Base-by-base conservation (phyloP, 805 yeast species). In the Teunomyces lycoperdinae region DNA sequence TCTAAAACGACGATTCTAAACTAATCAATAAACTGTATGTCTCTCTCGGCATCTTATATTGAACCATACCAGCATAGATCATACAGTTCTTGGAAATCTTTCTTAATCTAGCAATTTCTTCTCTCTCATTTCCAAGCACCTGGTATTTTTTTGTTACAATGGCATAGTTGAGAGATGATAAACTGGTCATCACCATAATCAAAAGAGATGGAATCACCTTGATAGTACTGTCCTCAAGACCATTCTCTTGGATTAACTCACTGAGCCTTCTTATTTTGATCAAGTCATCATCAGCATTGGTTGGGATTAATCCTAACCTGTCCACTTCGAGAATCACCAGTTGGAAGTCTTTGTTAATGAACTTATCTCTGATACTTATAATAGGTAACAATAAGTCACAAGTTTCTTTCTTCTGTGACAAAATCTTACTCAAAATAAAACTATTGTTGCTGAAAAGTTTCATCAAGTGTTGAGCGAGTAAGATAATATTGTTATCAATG, bases 41-140 rank as follows among this genome's bases (percentile, higher is more conserved):
- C 57, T 89, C 96, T 49, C 85, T 68, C 7, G 97, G 96, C 95
- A 91, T 89, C 63, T 86, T 84, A 67, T 87, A 90, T 68, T 89
- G 96, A 32, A 91, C 85, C 84, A 92, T 86, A 51, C 97, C 98
- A 5, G 97, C 96, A 64, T 86, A 92, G 3, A 91, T 81, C 90
- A 91, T 89, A 66, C 96, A 87, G 66, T 89, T 89, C 64, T 83
- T 85, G 2, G 96, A 89, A 53, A 85, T 75, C 24, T 57, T 53
- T 51, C 77, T 77, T 59, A 89, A 69, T 36, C 80, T 78, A 3
- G 65, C 71, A 16, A 78, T 66, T 61, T 84, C 86, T 48, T 78
- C 80, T 43, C 57, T 60, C 36, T 74, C 77, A 49, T 78, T 79
- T 9, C 78, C 71, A 2, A 72, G 58, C 7, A 77, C 71, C 32